Evolutionary conservation across 495 filamentous ascomycete species (phyloP).

Genomic region (Hypoxylon trugodes): DNA sequence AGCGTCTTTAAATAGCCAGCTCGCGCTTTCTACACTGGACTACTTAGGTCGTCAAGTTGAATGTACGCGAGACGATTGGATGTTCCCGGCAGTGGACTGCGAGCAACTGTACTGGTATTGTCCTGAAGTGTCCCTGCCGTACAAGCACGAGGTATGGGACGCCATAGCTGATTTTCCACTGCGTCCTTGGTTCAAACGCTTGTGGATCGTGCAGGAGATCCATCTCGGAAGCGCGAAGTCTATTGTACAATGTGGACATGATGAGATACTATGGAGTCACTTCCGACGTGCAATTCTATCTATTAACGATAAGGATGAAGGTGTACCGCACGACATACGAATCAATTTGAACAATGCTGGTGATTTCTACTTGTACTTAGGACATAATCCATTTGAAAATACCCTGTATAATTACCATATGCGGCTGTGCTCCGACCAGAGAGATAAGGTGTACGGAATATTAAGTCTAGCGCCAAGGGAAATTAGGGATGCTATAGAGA

Average conservation of each 20-base stretch:
- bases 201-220: slow-evolving; percentile 31
- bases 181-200: background rate
- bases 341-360: background rate
- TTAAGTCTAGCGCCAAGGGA: slow-evolving; percentile 4
- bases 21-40: slow-evolving; percentile 10
- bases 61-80: background rate
- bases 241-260: slow-evolving; percentile 12
- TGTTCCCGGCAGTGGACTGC: background rate
- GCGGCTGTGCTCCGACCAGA: background rate
- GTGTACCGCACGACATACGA: background rate
- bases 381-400: background rate
- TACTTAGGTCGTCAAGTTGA: slow-evolving; percentile 1
- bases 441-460: slow-evolving; percentile 33
- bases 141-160: background rate
- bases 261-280: slow-evolving; percentile 1
- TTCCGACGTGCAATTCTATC: slow-evolving; percentile 18
- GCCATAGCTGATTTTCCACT: background rate
- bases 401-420: background rate
- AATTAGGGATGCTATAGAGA: background rate
- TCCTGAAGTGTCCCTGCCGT: background rate
- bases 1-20: slow-evolving; percentile 12
- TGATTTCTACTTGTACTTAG: background rate
- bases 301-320: slow-evolving; percentile 2
- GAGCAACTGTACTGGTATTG: background rate
- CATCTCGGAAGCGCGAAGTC: slow-evolving; percentile 8